Evolutionary conservation across 305 asterid genomes (phyloP), one percentile per base, ranked within the genome.

Genomic region (Fraxinus sp.): DNA sequence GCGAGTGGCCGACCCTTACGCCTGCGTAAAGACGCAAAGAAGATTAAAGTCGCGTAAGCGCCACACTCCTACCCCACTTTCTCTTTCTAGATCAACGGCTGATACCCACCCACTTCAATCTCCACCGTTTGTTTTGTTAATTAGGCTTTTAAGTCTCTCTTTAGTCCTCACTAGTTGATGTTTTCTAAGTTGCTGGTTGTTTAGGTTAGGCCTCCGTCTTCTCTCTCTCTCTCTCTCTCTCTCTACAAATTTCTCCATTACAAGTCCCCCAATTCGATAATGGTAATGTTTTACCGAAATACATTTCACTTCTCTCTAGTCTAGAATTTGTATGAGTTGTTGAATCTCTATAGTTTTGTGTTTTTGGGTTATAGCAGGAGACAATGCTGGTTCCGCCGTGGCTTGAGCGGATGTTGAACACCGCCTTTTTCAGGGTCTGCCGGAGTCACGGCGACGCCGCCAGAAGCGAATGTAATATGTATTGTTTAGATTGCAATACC

Each of bases 401-500:
- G 99, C 90, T 95, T 3, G 99, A 94, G 78, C 88, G 83, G 30
- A 85, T 95, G 76, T 83, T 95, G 5, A 88, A 77, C 81, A 89
- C 97, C 0, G 55, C 84, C 2, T 95, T 95, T 89, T 95, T 95
- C 92, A 64, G 80, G 3, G 88, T 87, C 4, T 95, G 99, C 91
- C 89, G 92, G 86, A 89, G 88, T 0, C 99, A 95, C 92, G 86
- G 91, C 18, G 98, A 90, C 79, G 95, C 97, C 39, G 94, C 98
- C 80, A 81, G 94, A 76, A 92, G 94, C 36, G 99, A 95, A 83
- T 94, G 98, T 83, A 95, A 95, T 76, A 94, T 95, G 98, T 95
- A 78, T 79, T 95, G 99, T 74, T 70, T 95, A 20, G 99, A 95
- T 70, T 95, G 99, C 87, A 90, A 91, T 79, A 87, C 55, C 26